These are phyloP conservation scores for Kuraishia molischiana DNA, from an alignment of 805 yeast species.

Conservation along the genomic window DNA sequence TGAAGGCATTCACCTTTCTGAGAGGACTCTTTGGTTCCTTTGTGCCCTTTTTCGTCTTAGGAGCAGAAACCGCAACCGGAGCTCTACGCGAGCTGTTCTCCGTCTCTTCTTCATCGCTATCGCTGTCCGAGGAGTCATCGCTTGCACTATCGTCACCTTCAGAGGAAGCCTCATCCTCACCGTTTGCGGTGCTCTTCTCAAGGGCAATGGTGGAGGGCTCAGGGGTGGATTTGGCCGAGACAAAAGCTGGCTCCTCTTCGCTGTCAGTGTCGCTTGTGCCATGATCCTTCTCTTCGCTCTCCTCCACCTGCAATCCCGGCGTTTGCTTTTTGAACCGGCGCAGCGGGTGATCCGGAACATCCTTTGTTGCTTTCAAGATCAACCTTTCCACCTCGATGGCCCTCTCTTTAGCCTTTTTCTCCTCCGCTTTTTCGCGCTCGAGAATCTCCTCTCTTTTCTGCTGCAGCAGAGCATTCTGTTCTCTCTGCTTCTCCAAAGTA, in stretches of 20 bases:
- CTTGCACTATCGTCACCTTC: background rate
- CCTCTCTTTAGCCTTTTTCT: conserved; percentile 3
- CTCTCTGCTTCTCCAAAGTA: no score
- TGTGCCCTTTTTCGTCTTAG: background rate
- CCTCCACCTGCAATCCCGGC: background rate
- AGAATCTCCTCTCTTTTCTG: background rate
- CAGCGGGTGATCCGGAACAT: background rate
- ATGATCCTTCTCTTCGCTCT: background rate
- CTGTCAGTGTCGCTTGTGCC: background rate
- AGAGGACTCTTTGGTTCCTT: background rate
- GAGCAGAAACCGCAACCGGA: background rate
- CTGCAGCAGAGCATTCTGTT: no score
- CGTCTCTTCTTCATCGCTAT: background rate
- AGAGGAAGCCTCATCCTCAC: no score
- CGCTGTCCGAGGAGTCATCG: background rate
- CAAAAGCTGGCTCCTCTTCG: no score
- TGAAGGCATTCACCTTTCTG: background rate
- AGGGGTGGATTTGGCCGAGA: no score
- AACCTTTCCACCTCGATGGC: conserved; percentile 10
- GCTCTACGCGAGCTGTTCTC: background rate
- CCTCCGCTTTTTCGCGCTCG: conserved; percentile 1
- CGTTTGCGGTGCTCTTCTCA: no score
- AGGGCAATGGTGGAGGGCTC: no score
- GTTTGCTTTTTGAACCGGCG: background rate
- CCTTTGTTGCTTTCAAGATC: background rate